Evolutionary conservation across 768 basidiomycete genomes (phyloP), one percentile per base, ranked within the genome.

Genomic region (Gymnopilus dilepis): DNA sequence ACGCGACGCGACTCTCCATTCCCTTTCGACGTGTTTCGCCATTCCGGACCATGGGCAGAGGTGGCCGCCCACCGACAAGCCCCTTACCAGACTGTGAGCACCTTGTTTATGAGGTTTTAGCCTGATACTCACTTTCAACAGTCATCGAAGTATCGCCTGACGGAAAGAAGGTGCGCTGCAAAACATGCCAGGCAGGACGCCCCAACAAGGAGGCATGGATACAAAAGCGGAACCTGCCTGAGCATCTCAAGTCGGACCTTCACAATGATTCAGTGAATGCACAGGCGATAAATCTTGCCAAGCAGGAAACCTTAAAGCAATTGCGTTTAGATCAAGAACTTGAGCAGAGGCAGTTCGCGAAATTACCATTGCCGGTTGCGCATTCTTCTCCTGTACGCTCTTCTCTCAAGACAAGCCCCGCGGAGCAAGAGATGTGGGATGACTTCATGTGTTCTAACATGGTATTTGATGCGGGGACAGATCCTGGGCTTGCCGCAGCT

Each of bases 161-260:
- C 17, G 48, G 59, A 0, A 26, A 31, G 40, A 60, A 34, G 43
- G 28, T 52, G 8, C 41, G 42, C 43, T 60, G 59, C 59, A 60
- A 28, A 12, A 34, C 55, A 30, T 60, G 59, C 30, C 3, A 11
- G 8, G 9, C 5, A 13, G 51, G 41, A 11, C 9, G 41, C 28
- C 30, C n/a, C 30, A 13, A 31, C 1, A 21, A 19, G 11, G n/a
- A 31, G 9, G 21, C 12, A 26, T 59, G 58, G 58, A 59, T 59
- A 9, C 40, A 52, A 7, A 60, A 54, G 33, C 52, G 24, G 7
- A 60, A 52, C 7, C 21, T 60, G 9, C 24, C 52, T 2, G 34
- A n/a, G 15, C 59, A 60, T 22, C 11, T 60, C 34, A 37, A 42
- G 21, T 54, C 52, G 17, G 51, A 60, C 8, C 4, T 21, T 19